Percentiles rank a stretch among this genome's conserved stretches.
phyloP scores from a whole-genome alignment of 331 rosid species.

The Malus hybrid region DNA sequence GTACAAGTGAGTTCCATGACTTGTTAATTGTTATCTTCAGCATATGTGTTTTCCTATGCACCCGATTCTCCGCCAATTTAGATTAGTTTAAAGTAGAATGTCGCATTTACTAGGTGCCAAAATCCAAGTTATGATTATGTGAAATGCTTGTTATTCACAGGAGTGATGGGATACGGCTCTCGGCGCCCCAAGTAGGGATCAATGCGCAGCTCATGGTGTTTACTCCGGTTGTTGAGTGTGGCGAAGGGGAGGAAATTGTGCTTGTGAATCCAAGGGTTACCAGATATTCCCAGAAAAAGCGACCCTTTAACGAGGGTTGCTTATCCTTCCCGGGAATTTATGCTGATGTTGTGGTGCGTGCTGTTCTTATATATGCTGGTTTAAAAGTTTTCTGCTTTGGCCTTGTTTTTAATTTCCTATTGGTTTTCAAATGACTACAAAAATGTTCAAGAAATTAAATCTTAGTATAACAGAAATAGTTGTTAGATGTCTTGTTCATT shows the following conservation, averaged over 20 bases:
- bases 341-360: conserved; percentile 66
- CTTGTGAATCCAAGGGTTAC: conserved; percentile 82
- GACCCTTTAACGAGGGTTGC: conserved; percentile 72
- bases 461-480: neutral
- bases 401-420: neutral
- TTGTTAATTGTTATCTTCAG: neutral
- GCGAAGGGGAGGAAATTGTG: conserved; percentile 90
- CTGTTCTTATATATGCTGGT: neutral
- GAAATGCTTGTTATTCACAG: conserved; percentile 29
- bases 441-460: neutral
- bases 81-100: neutral
- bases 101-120: neutral
- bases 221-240: conserved; percentile 75
- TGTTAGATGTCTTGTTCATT: neutral
- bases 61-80: neutral
- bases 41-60: neutral
- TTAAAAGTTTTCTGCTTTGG: neutral
- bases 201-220: conserved; percentile 93
- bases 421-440: neutral
- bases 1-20: conserved; percentile 55
- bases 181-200: conserved; percentile 95
- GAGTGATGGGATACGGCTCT: conserved; percentile 86
- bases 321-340: conserved; percentile 71
- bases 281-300: conserved; percentile 61
- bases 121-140: neutral